Evolutionary conservation across 1,284 basidiomycete genomes (phyloP).

Genomic region (Gymnopus androsaceus): DNA sequence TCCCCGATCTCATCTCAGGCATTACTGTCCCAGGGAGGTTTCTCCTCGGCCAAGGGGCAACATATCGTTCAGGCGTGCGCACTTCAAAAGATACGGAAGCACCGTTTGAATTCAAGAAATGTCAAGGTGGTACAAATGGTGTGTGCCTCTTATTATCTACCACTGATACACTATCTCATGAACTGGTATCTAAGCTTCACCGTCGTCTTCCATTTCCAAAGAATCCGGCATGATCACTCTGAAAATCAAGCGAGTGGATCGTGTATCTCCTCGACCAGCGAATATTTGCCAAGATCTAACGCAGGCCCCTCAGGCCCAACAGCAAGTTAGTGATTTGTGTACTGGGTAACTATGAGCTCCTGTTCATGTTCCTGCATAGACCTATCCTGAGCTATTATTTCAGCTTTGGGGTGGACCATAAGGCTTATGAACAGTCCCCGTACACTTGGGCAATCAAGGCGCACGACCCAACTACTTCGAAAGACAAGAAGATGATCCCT

Average conservation of each 20-base stretch:
- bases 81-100: conserved; percentile 47
- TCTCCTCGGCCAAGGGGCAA: conserved; percentile 51
- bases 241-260: conserved; percentile 51
- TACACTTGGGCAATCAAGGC: conserved; percentile 55
- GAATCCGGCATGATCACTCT: conserved; percentile 56
- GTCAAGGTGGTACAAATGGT: conserved; percentile 34
- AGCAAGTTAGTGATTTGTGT: conserved; percentile 37
- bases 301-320: conserved; percentile 28
- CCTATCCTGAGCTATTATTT: conserved; percentile 6
- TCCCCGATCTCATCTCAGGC: too few relatives aligned
- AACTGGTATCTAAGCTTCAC: neutral
- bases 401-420: conserved; percentile 48
- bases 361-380: neutral
- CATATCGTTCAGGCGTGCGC: conserved; percentile 48
- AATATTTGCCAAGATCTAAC: conserved; percentile 41
- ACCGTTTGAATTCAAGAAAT: conserved; percentile 56
- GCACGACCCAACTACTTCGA: conserved; percentile 36
- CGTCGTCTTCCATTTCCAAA: conserved; percentile 17
- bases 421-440: conserved; percentile 39
- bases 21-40: conserved; percentile 63
- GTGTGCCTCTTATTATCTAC: neutral
- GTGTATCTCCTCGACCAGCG: conserved; percentile 31
- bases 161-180: neutral
- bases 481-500: conserved; percentile 33
- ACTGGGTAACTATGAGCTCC: conserved; percentile 42